phyloP scores from a whole-genome alignment of 805 yeast genomes.

The Blastobotrys terrestris region DNA sequence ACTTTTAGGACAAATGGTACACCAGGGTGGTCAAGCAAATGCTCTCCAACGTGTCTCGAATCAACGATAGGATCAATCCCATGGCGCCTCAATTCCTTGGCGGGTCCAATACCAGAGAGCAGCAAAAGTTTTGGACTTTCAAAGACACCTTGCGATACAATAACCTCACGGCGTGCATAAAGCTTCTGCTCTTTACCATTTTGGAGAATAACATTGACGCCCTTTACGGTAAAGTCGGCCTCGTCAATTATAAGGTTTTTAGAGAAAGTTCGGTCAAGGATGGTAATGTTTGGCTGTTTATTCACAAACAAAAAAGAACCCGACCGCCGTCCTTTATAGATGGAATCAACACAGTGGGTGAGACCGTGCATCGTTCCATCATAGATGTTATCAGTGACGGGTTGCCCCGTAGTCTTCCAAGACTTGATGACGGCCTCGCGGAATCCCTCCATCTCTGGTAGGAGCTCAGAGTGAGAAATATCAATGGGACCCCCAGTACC shows the following conservation, averaged over 20 bases:
- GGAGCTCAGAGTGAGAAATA: conserved; percentile 23
- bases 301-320: conserved; percentile 20
- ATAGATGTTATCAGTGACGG: conserved; percentile 22
- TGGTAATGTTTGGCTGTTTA: conserved; percentile 25
- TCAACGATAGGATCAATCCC: conserved; percentile 27
- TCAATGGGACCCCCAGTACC: conserved; percentile 25
- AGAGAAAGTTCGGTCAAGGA: conserved; percentile 6
- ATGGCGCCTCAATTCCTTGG: conserved; percentile 24
- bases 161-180: conserved; percentile 27
- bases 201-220: conserved; percentile 24
- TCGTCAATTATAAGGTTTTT: conserved; percentile 24
- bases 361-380: conserved; percentile 22
- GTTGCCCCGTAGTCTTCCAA: conserved; percentile 20
- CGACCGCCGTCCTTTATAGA: conserved; percentile 24
- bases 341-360: conserved; percentile 23
- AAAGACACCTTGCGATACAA: conserved; percentile 29
- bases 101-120: conserved; percentile 32
- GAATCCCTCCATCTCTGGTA: conserved; percentile 17
- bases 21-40: conserved; percentile 31
- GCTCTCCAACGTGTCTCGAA: conserved; percentile 30
- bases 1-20: conserved; percentile 25
- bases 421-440: conserved; percentile 18
- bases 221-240: conserved; percentile 19
- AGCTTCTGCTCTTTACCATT: conserved; percentile 22
- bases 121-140: conserved; percentile 31